These are phyloP conservation scores for Colletotrichum tamarilloi DNA, from an alignment of 2,329 filamentous ascomycete genomes.

Conservation along the genomic window DNA sequence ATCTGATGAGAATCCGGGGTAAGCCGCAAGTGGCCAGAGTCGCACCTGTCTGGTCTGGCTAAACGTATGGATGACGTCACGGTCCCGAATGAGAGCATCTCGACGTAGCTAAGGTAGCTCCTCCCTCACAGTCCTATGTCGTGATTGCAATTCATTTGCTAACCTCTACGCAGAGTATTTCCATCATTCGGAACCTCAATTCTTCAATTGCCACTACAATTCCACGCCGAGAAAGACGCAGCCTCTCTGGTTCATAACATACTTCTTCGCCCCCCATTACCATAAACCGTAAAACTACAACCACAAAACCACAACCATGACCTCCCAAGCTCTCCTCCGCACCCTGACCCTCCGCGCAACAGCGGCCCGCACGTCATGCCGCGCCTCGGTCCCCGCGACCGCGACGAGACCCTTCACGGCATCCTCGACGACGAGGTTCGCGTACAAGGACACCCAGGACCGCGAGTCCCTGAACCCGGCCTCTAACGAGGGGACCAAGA, in stretches of 20 bases:
- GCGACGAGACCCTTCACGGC: conserved; percentile 47
- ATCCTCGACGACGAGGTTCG: conserved; percentile 39
- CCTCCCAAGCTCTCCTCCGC: conserved; percentile 22
- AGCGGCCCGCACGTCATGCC: not conserved
- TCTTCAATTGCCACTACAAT: not conserved
- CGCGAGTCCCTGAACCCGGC: conserved; percentile 73
- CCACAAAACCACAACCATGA: conserved; percentile 19
- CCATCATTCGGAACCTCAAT: too few relatives aligned
- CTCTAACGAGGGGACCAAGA: conserved; percentile 74
- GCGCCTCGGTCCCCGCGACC: not conserved
- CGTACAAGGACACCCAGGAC: conserved; percentile 66
- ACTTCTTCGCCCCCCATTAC: too few relatives aligned
- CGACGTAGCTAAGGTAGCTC: conserved; percentile 1
- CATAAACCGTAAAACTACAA: not conserved
- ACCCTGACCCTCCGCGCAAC: conserved; percentile 7
- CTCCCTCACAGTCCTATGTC: not conserved
- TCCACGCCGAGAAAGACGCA: not conserved
- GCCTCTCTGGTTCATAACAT: not conserved
- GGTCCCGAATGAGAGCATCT: not conserved
- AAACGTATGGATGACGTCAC: conserved; percentile 33
- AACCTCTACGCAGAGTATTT: not conserved
- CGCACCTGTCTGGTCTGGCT: not conserved
- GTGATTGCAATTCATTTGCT: not conserved
- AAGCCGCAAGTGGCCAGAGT: conserved; percentile 4
- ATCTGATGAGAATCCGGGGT: conserved; percentile 8